Evolutionary conservation across 228 moss, liverwort and hornwort genomes (phyloP), one percentile per base, ranked within the genome.

Genomic region (Sphagnum magellanicum): DNA sequence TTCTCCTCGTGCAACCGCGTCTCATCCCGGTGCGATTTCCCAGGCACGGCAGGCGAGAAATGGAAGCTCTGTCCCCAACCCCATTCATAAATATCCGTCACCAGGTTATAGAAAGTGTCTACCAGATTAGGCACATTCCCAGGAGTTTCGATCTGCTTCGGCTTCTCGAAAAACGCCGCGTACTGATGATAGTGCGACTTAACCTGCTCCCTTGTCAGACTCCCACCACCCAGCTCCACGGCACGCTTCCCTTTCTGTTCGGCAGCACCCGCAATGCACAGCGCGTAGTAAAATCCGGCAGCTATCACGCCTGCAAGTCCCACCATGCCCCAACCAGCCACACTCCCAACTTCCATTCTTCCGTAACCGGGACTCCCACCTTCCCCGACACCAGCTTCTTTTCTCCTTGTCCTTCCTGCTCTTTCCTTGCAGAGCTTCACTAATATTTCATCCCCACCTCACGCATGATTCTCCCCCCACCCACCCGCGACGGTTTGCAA

Each of bases 51-150:
- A 10, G 96, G 96, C 10, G 96, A 96, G 79, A 96, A 96, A 71
- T 96, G 96, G 72, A 96, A 96, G 79, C 96, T 96, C 79, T 96
- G 96, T 1, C 96, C 96, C 96, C 96, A 96, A 9, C 96, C 96
- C 96, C 96, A 92, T 83, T 92, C 96, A 72, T 96, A 96, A 48
- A 96, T 96, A 59, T 96, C 96, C 15, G 96, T 96, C 48, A 96
- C 96, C 11, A 96, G 78, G 77, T 96, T 92, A 50, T 96, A 96
- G 71, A 96, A 96, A n/a, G 96, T 96, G 59, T 96, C 96, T 64
- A 96, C 96, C 11, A 96, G 88, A 76, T 96, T 91, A 14, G 96
- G 96, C 53, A 96, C 96, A 71, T 91, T 89, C 55, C 91, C 89
- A 63, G 86, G 81, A 49, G 85, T 89, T 88, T 92, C 92, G 78